Evolutionary conservation across 2,329 filamentous ascomycete species (phyloP).

Genomic region (Calonectria multiphialidica): DNA sequence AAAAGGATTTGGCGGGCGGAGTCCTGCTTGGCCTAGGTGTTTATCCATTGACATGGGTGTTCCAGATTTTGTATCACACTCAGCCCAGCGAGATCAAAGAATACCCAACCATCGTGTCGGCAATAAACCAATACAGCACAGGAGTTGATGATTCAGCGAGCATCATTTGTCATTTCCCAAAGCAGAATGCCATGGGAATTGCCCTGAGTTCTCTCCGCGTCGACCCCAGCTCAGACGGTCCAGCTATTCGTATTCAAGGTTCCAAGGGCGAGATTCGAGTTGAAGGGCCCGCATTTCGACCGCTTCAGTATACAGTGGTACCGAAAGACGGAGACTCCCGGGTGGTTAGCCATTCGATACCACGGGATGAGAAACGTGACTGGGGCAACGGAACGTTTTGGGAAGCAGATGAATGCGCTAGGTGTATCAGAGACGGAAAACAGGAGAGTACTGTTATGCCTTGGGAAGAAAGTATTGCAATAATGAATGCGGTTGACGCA

Average conservation of each 20-base stretch:
- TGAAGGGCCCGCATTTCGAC: conserved; percentile 53
- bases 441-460: conserved; percentile 79
- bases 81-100: neutral
- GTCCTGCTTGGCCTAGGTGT: conserved; percentile 86
- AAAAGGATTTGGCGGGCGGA: conserved; percentile 83
- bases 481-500: conserved; percentile 81
- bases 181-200: conserved; percentile 49
- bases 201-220: conserved; percentile 72
- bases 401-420: conserved; percentile 84
- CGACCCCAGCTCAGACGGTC: conserved; percentile 65
- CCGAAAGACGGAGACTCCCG: neutral
- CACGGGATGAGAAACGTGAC: conserved; percentile 31
- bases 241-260: conserved; percentile 67
- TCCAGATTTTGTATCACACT: conserved; percentile 16
- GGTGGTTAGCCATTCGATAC: neutral
- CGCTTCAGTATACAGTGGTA: conserved; percentile 14
- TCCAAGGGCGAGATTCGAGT: conserved; percentile 58
- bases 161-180: conserved; percentile 80
- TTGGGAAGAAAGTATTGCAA: conserved; percentile 81
- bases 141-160: conserved; percentile 69
- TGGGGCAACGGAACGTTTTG: conserved; percentile 88
- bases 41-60: conserved; percentile 84
- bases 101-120: neutral
- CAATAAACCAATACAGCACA: neutral
- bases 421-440: conserved; percentile 81